Conservation (phyloP, 371 early-diverging fungal species). For the Haplosporangium sp. region DNA sequence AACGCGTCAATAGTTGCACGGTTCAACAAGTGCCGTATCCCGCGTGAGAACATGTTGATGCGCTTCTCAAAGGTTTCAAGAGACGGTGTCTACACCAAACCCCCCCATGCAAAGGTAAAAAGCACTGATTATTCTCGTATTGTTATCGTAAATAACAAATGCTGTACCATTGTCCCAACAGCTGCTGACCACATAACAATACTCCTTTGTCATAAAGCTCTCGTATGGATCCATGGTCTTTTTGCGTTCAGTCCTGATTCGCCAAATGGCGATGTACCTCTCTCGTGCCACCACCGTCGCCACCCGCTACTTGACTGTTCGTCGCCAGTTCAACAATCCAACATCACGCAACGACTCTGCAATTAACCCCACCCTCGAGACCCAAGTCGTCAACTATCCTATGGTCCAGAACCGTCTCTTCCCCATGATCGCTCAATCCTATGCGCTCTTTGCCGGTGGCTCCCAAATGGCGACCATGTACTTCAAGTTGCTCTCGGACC, state of each 20-base stretch:
- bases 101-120: slow-evolving; percentile 73
- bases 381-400: slow-evolving; percentile 82
- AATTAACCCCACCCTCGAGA: slow-evolving; percentile 64
- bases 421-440: slow-evolving; percentile 76
- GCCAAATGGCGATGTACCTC: slow-evolving; percentile 63
- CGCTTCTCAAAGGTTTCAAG: slow-evolving; percentile 79
- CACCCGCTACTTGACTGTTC: slow-evolving; percentile 62
- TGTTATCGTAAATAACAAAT: too few relatives aligned
- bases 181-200: slow-evolving; percentile 18
- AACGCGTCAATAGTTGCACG: slow-evolving; percentile 26
- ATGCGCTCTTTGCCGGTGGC: slow-evolving; percentile 79
- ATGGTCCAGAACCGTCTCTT: slow-evolving; percentile 82
- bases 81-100: slow-evolving; percentile 75
- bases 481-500: slow-evolving; percentile 64
- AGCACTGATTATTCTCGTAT: neutral
- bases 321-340: slow-evolving; percentile 64
- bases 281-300: slow-evolving; percentile 65
- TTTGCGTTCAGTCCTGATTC: slow-evolving; percentile 76
- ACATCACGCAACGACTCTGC: slow-evolving; percentile 44
- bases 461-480: slow-evolving; percentile 73
- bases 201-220: slow-evolving; percentile 32
- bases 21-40: slow-evolving; percentile 70
- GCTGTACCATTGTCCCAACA: neutral
- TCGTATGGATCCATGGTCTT: slow-evolving; percentile 83
- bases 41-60: slow-evolving; percentile 82